Percentiles rank a stretch among this genome's conserved stretches.
Conservation (phyloP, 345 rosid genomes). For the Salix udensis region DNA sequence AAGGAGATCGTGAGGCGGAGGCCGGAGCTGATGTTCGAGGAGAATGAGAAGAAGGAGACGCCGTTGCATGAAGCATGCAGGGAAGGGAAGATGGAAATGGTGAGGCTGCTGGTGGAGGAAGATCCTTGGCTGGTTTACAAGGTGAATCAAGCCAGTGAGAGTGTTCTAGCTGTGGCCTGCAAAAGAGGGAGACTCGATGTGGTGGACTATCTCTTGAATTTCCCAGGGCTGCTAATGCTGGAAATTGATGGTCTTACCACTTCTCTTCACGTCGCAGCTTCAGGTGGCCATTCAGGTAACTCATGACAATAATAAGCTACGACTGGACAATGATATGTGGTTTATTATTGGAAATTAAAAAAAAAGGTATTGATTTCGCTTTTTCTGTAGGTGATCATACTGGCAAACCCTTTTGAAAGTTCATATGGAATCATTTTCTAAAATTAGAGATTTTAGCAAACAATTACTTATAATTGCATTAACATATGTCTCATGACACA, state of each 20-base stretch:
- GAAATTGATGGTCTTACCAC: slow-evolving; percentile 32
- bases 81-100: slow-evolving; percentile 37
- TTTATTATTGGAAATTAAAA: no score
- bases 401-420: no score
- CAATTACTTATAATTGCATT: no score
- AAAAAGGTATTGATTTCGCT: no score
- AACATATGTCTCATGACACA: no score
- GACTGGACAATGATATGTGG: no score
- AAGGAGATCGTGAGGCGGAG: slow-evolving; percentile 37
- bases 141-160: slow-evolving; percentile 11
- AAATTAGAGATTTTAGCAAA: no score
- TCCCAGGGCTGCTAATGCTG: slow-evolving; percentile 23
- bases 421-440: no score
- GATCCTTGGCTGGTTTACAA: slow-evolving; percentile 24
- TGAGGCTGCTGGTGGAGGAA: slow-evolving; percentile 26
- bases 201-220: slow-evolving; percentile 19
- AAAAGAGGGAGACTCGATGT: slow-evolving; percentile 32
- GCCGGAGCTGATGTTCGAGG: slow-evolving; percentile 32
- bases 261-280: slow-evolving; percentile 42
- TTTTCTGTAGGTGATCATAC: no score
- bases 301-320: no score
- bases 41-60: slow-evolving; percentile 38
- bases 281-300: slow-evolving; percentile 37
- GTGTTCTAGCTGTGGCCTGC: slow-evolving; percentile 27
- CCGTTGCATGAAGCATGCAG: slow-evolving; percentile 47